Conservation (phyloP, 2,329 filamentous ascomycete genomes). For the Fusarium denticulatum region DNA sequence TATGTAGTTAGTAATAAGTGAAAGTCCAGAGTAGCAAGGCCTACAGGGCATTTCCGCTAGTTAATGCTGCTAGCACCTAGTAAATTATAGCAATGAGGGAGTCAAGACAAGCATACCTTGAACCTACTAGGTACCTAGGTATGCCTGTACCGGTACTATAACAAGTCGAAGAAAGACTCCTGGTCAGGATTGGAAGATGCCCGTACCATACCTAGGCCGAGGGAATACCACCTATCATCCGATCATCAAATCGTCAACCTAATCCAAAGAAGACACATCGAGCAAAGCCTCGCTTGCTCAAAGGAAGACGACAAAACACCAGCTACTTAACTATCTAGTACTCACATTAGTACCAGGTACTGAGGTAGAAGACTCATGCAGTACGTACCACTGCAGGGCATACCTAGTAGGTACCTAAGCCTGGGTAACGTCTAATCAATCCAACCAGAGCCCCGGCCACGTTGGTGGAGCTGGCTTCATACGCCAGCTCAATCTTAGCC, state of each 20-base stretch:
- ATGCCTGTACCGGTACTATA: neutral
- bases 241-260: constrained; percentile 26
- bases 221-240: constrained; percentile 37
- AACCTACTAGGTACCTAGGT: neutral
- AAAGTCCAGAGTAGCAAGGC: constrained; percentile 7
- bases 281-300: constrained; percentile 7
- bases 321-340: neutral
- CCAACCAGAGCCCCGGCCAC: constrained; percentile 38
- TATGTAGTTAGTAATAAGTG: neutral
- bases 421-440: constrained; percentile 32
- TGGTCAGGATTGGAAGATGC: constrained; percentile 20
- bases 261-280: constrained; percentile 9
- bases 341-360: neutral
- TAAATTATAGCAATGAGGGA: constrained; percentile 40
- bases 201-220: constrained; percentile 11
- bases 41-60: neutral
- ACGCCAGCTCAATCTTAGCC: constrained; percentile 44
- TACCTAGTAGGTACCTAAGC: constrained; percentile 8
- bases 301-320: neutral
- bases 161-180: constrained; percentile 15
- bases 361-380: neutral
- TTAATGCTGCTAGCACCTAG: constrained; percentile 13
- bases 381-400: constrained; percentile 30
- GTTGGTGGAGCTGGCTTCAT: constrained; percentile 40
- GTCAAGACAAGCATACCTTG: constrained; percentile 38